Percentiles rank a stretch among this genome's conserved stretches.
phyloP scores from a whole-genome alignment of 2,329 filamentous ascomycete genomes.

The Zelopaecilomyces penicillatus region DNA sequence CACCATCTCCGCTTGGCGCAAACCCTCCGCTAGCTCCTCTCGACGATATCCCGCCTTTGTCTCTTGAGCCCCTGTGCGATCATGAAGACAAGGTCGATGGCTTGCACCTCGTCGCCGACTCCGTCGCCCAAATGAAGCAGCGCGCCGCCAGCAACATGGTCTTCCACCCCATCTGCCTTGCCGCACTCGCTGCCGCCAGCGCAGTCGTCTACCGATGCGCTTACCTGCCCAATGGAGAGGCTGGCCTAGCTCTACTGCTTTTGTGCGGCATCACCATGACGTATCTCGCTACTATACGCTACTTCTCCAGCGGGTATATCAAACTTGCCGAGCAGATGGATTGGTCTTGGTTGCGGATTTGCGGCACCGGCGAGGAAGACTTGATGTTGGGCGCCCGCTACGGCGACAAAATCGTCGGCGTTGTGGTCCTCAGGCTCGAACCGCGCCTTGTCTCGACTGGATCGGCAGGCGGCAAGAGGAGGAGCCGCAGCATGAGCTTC shows the following conservation, averaged over 20 bases:
- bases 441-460: slow-evolving; percentile 20
- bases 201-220: slow-evolving; percentile 38
- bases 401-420: slow-evolving; percentile 61
- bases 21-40: slow-evolving; percentile 28
- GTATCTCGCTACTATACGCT: slow-evolving; percentile 53
- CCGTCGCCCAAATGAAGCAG: slow-evolving; percentile 73
- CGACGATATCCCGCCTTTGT: slow-evolving; percentile 53
- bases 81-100: slow-evolving; percentile 57
- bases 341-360: slow-evolving; percentile 50
- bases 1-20: slow-evolving; percentile 49
- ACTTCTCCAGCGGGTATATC: slow-evolving; percentile 53
- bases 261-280: slow-evolving; percentile 54
- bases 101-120: slow-evolving; percentile 69
- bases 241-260: slow-evolving; percentile 48
- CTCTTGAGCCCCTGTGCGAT: slow-evolving; percentile 46
- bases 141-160: slow-evolving; percentile 54
- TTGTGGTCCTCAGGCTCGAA: slow-evolving; percentile 60
- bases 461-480: slow-evolving; percentile 22
- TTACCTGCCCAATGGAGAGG: slow-evolving; percentile 39
- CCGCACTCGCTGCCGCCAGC: slow-evolving; percentile 36
- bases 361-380: slow-evolving; percentile 39
- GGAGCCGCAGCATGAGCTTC: slow-evolving; percentile 32
- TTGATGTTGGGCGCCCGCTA: slow-evolving; percentile 58
- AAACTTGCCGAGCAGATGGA: slow-evolving; percentile 51
- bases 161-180: slow-evolving; percentile 50